These are phyloP conservation scores for Cercophora scortea DNA, from an alignment of 495 filamentous ascomycete genomes.

Conservation along the genomic window DNA sequence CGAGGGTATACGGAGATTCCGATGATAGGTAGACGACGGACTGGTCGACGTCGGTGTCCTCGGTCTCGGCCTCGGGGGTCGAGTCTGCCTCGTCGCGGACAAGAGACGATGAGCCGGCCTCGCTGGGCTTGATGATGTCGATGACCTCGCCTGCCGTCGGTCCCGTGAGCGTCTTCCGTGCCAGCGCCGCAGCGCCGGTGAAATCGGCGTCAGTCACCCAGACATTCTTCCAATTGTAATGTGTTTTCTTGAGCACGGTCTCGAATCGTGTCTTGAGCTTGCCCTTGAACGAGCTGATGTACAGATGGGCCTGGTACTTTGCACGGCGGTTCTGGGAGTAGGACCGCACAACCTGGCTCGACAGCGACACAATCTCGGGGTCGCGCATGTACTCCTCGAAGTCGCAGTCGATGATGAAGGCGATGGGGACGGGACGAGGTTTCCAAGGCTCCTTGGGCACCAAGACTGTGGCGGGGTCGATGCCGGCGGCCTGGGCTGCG, in stretches of 20 bases:
- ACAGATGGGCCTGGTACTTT: constrained; percentile 57
- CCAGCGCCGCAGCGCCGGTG: constrained; percentile 49
- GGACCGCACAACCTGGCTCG: constrained; percentile 70
- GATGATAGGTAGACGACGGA: constrained; percentile 76
- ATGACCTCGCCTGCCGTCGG: constrained; percentile 43
- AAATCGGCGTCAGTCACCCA: constrained; percentile 65
- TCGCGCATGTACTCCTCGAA: constrained; percentile 86
- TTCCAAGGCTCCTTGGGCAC: constrained; percentile 18
- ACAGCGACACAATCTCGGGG: constrained; percentile 74
- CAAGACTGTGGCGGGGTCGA: constrained; percentile 21
- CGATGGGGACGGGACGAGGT: constrained; percentile 54
- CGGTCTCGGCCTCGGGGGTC: constrained; percentile 16
- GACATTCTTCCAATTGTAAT: constrained; percentile 74
- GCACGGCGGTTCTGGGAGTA: constrained; percentile 80
- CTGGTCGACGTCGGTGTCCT: constrained; percentile 28
- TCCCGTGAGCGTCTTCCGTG: constrained; percentile 52
- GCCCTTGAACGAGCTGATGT: constrained; percentile 68
- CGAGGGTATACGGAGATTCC: constrained; percentile 75
- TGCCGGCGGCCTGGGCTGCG: constrained; percentile 33
- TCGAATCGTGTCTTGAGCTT: constrained; percentile 73
- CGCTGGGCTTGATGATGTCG: constrained; percentile 42
- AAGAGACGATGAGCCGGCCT: constrained; percentile 25
- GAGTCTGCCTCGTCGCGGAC: neutral
- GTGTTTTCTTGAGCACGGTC: constrained; percentile 54
- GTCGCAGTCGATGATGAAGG: constrained; percentile 81